Conservation (phyloP, 495 filamentous ascomycete genomes). For the Aspergillus carlsbadensis region DNA sequence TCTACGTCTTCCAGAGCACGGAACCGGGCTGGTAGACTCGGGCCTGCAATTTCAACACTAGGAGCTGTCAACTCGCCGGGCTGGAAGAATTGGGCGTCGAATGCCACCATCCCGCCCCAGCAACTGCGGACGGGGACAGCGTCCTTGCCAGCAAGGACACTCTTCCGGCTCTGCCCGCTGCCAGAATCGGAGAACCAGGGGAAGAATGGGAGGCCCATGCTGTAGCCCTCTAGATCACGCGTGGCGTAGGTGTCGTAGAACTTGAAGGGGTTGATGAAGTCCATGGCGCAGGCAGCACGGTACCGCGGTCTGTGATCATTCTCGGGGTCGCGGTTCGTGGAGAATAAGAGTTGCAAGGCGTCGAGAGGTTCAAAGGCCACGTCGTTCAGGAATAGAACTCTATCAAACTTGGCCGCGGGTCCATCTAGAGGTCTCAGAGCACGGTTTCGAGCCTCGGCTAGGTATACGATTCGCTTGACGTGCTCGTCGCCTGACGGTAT, state of each 20-base stretch:
- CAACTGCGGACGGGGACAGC: conserved; percentile 73
- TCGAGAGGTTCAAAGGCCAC: conserved; percentile 70
- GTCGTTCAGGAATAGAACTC: conserved; percentile 76
- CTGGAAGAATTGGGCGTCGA: conserved; percentile 67
- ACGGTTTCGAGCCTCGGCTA: conserved; percentile 74
- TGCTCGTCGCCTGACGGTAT: conserved; percentile 62
- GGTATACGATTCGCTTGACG: conserved; percentile 69
- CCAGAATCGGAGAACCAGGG: conserved; percentile 70
- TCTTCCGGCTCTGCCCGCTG: conserved; percentile 52
- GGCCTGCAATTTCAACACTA: not conserved
- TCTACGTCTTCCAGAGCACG: conserved; percentile 53
- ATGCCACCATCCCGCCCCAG: conserved; percentile 82
- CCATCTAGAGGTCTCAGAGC: conserved; percentile 63
- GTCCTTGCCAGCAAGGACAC: conserved; percentile 61
- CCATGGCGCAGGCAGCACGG: conserved; percentile 74
- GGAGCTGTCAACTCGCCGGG: not conserved
- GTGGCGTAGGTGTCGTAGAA: conserved; percentile 84
- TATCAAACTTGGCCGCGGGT: conserved; percentile 54
- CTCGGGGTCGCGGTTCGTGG: conserved; percentile 58
- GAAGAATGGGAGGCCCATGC: conserved; percentile 68
- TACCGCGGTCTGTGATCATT: conserved; percentile 55
- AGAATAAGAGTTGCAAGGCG: conserved; percentile 70
- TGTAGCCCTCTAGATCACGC: conserved; percentile 69
- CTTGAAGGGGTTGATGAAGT: conserved; percentile 74
- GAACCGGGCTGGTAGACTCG: conserved; percentile 56